Evolutionary conservation across 257 asterid genomes (phyloP), one percentile per base, ranked within the genome.

Genomic region (Nicotiana knightiana): DNA sequence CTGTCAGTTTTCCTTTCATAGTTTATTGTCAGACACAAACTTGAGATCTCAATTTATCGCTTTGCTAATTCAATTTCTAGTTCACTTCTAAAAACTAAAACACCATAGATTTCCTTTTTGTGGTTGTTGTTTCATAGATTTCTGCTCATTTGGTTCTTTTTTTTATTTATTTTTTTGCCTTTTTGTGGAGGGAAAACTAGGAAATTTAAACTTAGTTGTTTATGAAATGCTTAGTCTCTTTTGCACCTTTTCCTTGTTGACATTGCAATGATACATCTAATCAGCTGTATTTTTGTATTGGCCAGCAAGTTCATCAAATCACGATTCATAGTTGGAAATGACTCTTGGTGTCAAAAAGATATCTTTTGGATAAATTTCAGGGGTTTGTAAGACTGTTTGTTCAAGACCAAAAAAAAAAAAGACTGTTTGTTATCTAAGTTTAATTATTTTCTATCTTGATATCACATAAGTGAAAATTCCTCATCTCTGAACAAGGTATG

Each of bases 401-500:
- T 21, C 24, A 21, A 21, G 24, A 21, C 24, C 24, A 21, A 21
- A 21, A 21, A 21, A 21, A 21, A 21, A 21, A 21, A 8, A 9
- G 51, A 43, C 12, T 43, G 12, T 43, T 43, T 43, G 77, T 43
- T 21, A 39, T 39, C 17, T 35, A 21, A 9, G 77, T 21, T 70
- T 43, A 43, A 13, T 70, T 43, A 70, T 70, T n/a, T 21, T 21
- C 51, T 3, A 5, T 70, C 77, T 70, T 43, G 58, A 70, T 43
- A 11, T 70, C 3, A 70, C 2, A 70, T 70, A 70, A 81, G 70
- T 62, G 48, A 64, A 85, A 84, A 81, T 37, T 63, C 71, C 81
- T 81, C 30, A 67, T 82, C 76, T 71, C 76, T 57, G 81, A 86
- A 86, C 81, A 59, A 85, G 77, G 76, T 82, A 86, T 71, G 81